Evolutionary conservation across 2,329 filamentous ascomycete genomes (phyloP).

Genomic region (Ceratocystis smalleyi): DNA sequence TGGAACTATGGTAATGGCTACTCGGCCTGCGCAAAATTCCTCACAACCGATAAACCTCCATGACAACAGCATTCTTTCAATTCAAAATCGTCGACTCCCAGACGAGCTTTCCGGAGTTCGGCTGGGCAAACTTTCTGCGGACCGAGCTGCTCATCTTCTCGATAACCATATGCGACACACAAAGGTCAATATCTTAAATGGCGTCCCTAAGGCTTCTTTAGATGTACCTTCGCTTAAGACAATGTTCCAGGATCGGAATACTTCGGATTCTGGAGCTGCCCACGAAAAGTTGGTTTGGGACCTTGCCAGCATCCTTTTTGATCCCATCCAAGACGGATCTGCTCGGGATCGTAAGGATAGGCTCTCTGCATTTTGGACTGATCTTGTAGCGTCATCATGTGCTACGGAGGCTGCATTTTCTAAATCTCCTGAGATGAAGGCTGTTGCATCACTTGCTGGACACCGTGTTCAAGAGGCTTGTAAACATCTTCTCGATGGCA

Average conservation of each 20-base stretch:
- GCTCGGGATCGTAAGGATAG: slow-evolving; percentile 39
- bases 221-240: slow-evolving; percentile 25
- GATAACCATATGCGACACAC: slow-evolving; percentile 40
- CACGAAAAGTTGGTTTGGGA: slow-evolving; percentile 73
- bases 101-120: slow-evolving; percentile 49
- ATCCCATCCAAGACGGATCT: slow-evolving; percentile 32
- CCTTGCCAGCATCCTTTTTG: slow-evolving; percentile 74
- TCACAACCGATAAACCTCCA: not conserved
- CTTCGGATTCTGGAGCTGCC: slow-evolving; percentile 30
- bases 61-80: slow-evolving; percentile 24
- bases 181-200: slow-evolving; percentile 36
- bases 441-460: slow-evolving; percentile 62
- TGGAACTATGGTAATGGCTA: slow-evolving; percentile 51
- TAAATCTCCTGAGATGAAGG: slow-evolving; percentile 61
- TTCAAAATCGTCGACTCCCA: slow-evolving; percentile 42
- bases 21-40: slow-evolving; percentile 19
- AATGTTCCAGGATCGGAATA: slow-evolving; percentile 29
- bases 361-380: slow-evolving; percentile 52
- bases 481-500: slow-evolving; percentile 56
- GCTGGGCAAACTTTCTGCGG: slow-evolving; percentile 46
- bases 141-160: slow-evolving; percentile 40
- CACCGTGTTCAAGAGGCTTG: slow-evolving; percentile 73
- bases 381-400: slow-evolving; percentile 46
- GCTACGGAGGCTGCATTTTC: slow-evolving; percentile 41
- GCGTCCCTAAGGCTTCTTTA: slow-evolving; percentile 44